These are phyloP conservation scores for Trichophyton equinum DNA, from an alignment of 2,329 filamentous ascomycete species.

Conservation along the genomic window DNA sequence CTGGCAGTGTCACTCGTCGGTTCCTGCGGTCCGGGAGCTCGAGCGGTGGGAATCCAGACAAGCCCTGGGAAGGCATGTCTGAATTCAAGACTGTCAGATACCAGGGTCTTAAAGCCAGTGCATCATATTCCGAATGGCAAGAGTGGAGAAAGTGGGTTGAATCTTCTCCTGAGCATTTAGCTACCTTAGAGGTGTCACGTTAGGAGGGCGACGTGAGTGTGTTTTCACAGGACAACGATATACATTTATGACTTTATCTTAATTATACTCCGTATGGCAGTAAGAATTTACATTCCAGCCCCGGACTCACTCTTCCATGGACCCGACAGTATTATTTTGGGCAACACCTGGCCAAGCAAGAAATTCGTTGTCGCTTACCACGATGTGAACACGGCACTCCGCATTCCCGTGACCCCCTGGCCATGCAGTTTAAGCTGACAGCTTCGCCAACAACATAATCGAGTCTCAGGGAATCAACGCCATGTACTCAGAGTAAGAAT, in stretches of 20 bases:
- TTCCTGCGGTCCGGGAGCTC: conserved; percentile 30
- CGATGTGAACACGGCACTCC: neutral
- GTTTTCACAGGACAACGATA: neutral
- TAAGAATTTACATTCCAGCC: neutral
- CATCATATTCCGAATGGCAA: conserved; percentile 63
- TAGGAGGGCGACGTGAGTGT: neutral
- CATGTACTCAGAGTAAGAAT: neutral
- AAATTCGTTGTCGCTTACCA: neutral
- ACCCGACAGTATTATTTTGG: neutral
- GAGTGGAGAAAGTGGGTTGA: conserved; percentile 63
- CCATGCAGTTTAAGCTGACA: neutral
- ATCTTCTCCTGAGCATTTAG: conserved; percentile 6
- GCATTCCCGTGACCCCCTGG: neutral
- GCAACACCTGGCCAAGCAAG: neutral
- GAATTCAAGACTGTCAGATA: conserved; percentile 71
- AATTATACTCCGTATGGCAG: neutral
- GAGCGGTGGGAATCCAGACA: conserved; percentile 14
- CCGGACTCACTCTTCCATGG: neutral
- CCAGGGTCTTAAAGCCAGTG: conserved; percentile 64
- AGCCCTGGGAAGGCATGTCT: conserved; percentile 59
- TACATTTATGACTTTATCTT: neutral
- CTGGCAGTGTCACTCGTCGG: conserved; percentile 24
- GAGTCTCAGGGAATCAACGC: neutral
- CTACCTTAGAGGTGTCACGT: conserved; percentile 2
- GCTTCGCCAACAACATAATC: neutral